These are phyloP conservation scores for Salix arbutifolia DNA, from an alignment of 345 rosid species.

Conservation along the genomic window DNA sequence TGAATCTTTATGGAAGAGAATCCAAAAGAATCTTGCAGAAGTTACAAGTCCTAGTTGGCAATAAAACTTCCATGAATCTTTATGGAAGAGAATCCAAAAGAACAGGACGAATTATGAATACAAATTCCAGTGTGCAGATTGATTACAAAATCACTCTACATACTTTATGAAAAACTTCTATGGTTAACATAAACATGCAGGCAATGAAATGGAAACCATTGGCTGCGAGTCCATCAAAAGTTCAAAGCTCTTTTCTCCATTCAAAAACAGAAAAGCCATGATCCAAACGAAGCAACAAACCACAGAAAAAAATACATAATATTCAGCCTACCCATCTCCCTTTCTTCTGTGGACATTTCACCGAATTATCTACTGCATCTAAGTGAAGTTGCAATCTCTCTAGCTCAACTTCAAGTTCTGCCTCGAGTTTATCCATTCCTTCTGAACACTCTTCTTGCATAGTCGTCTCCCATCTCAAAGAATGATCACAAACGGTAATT, in stretches of 20 bases:
- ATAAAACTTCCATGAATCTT: not conserved
- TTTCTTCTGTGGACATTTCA: constrained; percentile 19
- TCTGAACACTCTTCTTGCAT: constrained; percentile 26
- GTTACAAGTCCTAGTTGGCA: not conserved
- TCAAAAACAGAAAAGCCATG: not conserved
- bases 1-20: no score
- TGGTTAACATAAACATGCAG: not conserved
- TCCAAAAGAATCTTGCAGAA: not conserved
- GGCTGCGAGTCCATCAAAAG: not conserved
- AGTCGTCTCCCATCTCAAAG: constrained; percentile 19
- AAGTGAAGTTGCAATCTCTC: constrained; percentile 53
- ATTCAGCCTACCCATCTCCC: constrained; percentile 29
- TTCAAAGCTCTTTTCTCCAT: not conserved
- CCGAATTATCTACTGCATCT: constrained; percentile 29
- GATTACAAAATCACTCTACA: not conserved
- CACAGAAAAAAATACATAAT: not conserved
- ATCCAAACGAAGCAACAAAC: not conserved
- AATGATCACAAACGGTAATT: constrained; percentile 21
- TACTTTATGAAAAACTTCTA: not conserved
- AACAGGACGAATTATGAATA: not conserved
- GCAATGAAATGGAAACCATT: not conserved
- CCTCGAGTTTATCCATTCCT: constrained; percentile 62
- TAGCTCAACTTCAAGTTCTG: constrained; percentile 69
- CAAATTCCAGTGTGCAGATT: not conserved
- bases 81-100: not conserved